Conservation (phyloP, 768 basidiomycete species). For the Leccinum aurantiacum region DNA sequence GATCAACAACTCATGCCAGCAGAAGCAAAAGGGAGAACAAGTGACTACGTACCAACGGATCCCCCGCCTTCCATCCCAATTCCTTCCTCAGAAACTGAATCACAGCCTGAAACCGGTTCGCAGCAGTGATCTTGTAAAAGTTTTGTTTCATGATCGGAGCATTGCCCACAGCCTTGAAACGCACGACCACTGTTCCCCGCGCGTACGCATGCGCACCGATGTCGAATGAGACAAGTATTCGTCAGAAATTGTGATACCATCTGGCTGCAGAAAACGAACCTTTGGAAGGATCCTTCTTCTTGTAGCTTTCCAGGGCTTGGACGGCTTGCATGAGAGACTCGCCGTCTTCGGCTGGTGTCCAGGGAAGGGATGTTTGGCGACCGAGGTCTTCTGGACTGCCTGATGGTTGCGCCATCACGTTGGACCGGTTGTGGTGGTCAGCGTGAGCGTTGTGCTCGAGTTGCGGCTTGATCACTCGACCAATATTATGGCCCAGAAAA, state of each 20-base stretch:
- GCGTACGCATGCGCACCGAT: background rate
- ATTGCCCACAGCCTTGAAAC: constrained; percentile 97
- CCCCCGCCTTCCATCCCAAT: constrained; percentile 80
- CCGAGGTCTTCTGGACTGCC: constrained; percentile 37
- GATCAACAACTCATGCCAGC: background rate
- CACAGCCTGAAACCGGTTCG: constrained; percentile 92
- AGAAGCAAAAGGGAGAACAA: background rate
- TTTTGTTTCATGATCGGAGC: constrained; percentile 99
- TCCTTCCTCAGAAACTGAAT: constrained; percentile 91
- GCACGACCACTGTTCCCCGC: constrained; percentile 74
- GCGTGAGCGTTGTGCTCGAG: background rate
- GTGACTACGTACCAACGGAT: constrained; percentile 66
- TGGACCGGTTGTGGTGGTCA: constrained; percentile 8
- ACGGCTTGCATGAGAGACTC: constrained; percentile 47
- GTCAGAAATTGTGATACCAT: background rate
- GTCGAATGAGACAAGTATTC: background rate
- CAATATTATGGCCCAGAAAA: constrained; percentile 8
- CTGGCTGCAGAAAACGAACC: constrained; percentile 40
- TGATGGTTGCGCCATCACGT: constrained; percentile 29
- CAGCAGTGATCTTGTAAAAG: constrained; percentile 95
- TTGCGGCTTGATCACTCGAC: background rate
- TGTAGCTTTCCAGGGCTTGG: constrained; percentile 81
- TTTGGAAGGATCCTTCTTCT: constrained; percentile 81
- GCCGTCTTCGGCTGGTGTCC: constrained; percentile 34
- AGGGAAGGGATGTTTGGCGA: constrained; percentile 31